These are phyloP conservation scores for Colletotrichum scovillei DNA, from an alignment of 2,329 filamentous ascomycete species.

Conservation along the genomic window DNA sequence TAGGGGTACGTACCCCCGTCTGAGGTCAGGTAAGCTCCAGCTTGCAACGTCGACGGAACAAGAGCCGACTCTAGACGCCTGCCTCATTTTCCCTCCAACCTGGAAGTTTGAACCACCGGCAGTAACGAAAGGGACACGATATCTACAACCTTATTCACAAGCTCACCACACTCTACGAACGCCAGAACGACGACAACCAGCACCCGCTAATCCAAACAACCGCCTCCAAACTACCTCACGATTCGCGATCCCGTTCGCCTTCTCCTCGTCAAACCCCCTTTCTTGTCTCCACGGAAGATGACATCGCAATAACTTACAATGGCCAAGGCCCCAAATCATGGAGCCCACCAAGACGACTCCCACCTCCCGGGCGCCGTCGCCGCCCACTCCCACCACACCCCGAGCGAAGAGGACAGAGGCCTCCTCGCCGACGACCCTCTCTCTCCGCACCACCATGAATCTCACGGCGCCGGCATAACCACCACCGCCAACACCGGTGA, in stretches of 20 bases:
- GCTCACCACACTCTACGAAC: neutral
- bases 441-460: constrained; percentile 28
- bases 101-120: neutral
- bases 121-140: neutral
- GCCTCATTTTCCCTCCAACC: neutral
- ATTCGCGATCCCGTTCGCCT: neutral
- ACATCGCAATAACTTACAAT: constrained; percentile 38
- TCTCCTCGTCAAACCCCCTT: neutral
- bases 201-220: neutral
- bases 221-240: neutral
- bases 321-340: constrained; percentile 37
- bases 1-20: neutral
- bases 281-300: constrained; percentile 31
- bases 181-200: neutral
- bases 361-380: constrained; percentile 27
- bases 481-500: too few species aligned
- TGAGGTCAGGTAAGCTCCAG: constrained; percentile 24
- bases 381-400: constrained; percentile 1
- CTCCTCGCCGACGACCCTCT: constrained; percentile 39
- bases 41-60: constrained; percentile 32
- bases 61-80: constrained; percentile 18
- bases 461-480: too few species aligned
- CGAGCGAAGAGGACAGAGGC: constrained; percentile 39
- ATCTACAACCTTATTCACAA: neutral
- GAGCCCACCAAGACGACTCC: constrained; percentile 34